Conservation (phyloP, 306 rosid genomes). For the Fagus sylvatica region DNA sequence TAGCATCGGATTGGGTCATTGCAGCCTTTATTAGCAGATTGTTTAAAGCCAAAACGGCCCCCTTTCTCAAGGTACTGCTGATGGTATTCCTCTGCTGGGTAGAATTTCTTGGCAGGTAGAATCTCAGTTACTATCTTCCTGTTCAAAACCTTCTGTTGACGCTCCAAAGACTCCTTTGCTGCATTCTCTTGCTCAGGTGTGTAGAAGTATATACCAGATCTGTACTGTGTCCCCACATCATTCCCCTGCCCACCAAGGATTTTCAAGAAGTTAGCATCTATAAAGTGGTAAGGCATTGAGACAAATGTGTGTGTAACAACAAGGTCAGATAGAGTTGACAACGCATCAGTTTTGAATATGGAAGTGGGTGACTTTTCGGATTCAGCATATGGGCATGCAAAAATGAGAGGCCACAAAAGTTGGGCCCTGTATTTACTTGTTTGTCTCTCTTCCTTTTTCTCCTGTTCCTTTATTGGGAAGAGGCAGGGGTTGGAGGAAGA, state of each 20-base stretch:
- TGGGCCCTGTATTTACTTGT: neutral
- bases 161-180: slow-evolving; percentile 68
- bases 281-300: neutral
- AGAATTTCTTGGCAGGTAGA: slow-evolving; percentile 89
- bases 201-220: slow-evolving; percentile 95
- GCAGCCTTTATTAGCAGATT: slow-evolving; percentile 80
- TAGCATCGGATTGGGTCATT: slow-evolving; percentile 95
- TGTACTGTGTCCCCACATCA: slow-evolving; percentile 96
- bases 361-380: neutral
- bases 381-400: neutral
- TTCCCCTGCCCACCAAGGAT: slow-evolving; percentile 53
- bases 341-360: neutral
- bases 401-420: neutral
- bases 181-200: slow-evolving; percentile 84
- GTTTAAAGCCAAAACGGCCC: slow-evolving; percentile 81
- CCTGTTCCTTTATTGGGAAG: too few relatives aligned
- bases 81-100: slow-evolving; percentile 92
- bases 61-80: slow-evolving; percentile 98
- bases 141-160: slow-evolving; percentile 55
- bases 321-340: neutral
- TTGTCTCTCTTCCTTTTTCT: too few relatives aligned
- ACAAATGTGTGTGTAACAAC: neutral
- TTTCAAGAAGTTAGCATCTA: slow-evolving; percentile 13
- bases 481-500: too few relatives aligned
- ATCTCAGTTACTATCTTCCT: slow-evolving; percentile 83